Evolutionary conservation across 2,329 filamentous ascomycete species (phyloP).

Genomic region (Geosmithia putterillii): DNA sequence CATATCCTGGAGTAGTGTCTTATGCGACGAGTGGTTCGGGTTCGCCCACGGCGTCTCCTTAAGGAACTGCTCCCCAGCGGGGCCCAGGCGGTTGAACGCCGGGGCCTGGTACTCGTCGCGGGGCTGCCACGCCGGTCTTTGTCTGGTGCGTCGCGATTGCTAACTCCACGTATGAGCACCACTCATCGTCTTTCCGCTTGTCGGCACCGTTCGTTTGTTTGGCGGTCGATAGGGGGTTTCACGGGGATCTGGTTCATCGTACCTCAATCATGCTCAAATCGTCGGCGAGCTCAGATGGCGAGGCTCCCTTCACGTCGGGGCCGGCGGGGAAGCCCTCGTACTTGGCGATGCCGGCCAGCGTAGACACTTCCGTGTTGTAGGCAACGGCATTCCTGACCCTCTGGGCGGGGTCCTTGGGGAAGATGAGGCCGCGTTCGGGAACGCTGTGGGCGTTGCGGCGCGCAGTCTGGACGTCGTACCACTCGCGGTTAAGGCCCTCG

Average conservation of each 20-base stretch:
- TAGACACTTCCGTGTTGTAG: slow-evolving; percentile 90
- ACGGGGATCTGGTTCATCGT: slow-evolving; percentile 7
- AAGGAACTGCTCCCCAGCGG: slow-evolving; percentile 75
- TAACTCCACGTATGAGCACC: slow-evolving; percentile 6
- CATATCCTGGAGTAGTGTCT: slow-evolving; percentile 23
- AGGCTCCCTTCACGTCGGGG: slow-evolving; percentile 67
- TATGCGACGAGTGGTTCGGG: slow-evolving; percentile 65
- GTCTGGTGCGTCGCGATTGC: slow-evolving; percentile 23
- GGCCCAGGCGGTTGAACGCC: slow-evolving; percentile 38
- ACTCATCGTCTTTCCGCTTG: background rate
- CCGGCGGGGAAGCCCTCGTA: slow-evolving; percentile 94
- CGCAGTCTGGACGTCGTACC: slow-evolving; percentile 87
- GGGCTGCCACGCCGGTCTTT: slow-evolving; percentile 17
- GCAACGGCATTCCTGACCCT: slow-evolving; percentile 76
- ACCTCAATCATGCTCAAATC: slow-evolving; percentile 87
- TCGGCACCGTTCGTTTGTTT: too few relatives aligned
- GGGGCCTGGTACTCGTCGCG: slow-evolving; percentile 36
- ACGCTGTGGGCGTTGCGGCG: slow-evolving; percentile 70
- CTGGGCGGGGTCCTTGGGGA: slow-evolving; percentile 63
- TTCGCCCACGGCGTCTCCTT: slow-evolving; percentile 91
- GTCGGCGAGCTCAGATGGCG: slow-evolving; percentile 63
- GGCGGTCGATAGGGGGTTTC: slow-evolving; percentile 5
- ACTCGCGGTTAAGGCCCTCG: slow-evolving; percentile 72
- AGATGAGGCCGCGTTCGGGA: slow-evolving; percentile 70
- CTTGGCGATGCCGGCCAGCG: slow-evolving; percentile 82